phyloP scores from a whole-genome alignment of 2,329 filamentous ascomycete genomes.

The Geosmithia flava region DNA sequence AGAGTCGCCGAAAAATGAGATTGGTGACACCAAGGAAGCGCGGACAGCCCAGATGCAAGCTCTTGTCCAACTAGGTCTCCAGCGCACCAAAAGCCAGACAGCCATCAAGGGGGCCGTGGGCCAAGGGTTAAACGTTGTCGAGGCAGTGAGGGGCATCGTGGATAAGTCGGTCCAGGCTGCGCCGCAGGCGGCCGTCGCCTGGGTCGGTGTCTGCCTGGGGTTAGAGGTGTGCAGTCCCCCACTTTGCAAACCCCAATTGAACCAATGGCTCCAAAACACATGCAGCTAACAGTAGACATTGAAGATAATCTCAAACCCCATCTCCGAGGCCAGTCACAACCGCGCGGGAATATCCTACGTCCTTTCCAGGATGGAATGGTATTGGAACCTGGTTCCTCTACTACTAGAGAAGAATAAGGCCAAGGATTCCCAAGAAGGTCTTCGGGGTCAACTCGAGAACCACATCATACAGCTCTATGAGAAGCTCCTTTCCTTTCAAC shows the following conservation, averaged over 20 bases:
- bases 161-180: conserved; percentile 12
- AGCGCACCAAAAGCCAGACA: conserved; percentile 11
- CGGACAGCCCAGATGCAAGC: conserved; percentile 14
- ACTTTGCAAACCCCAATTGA: too few relatives aligned
- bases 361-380: conserved; percentile 23
- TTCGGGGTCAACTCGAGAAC: conserved; percentile 10
- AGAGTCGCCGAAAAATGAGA: conserved; percentile 7
- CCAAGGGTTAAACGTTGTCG: conserved; percentile 9
- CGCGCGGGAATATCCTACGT: conserved; percentile 20
- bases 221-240: conserved; percentile 14
- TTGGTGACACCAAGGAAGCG: conserved; percentile 6
- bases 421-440: conserved; percentile 1
- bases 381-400: conserved; percentile 16
- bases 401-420: conserved; percentile 11
- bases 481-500: conserved; percentile 23
- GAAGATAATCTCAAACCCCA: conserved; percentile 15
- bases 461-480: conserved; percentile 22
- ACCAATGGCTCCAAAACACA: too few relatives aligned
- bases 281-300: too few relatives aligned
- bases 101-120: conserved; percentile 11
- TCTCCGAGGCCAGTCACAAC: conserved; percentile 14
- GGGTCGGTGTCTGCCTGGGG: conserved; percentile 19
- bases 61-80: conserved; percentile 12
- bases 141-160: conserved; percentile 12
- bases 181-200: conserved; percentile 22